Percentiles rank a stretch among this genome's conserved stretches.
These are phyloP conservation scores for Pythium phragmiticola DNA, from an alignment of 352 stramenopile genomes.

Conservation along the genomic window DNA sequence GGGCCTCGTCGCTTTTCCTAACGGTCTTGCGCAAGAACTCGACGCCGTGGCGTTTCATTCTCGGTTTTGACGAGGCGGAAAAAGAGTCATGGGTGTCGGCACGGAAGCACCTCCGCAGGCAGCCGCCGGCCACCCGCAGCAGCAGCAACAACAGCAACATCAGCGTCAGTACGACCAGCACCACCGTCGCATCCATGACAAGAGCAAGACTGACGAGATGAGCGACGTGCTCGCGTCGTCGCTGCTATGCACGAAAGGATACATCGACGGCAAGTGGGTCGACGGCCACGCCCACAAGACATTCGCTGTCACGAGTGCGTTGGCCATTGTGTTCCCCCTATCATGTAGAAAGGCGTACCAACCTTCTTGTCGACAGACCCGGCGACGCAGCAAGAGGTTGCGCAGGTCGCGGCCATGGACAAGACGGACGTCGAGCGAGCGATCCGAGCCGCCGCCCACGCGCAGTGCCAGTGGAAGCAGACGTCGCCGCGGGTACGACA, in stretches of 20 bases:
- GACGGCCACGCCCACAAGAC: conserved; percentile 46
- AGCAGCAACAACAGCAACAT: conserved; percentile 8
- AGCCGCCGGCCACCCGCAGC: neutral
- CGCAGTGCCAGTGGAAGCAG: conserved; percentile 66
- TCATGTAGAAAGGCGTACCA: neutral
- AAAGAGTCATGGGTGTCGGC: conserved; percentile 6
- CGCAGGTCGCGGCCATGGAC: conserved; percentile 64
- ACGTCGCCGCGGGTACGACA: conserved; percentile 44
- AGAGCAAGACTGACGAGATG: neutral
- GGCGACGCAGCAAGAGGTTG: conserved; percentile 68
- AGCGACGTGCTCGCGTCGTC: conserved; percentile 48
- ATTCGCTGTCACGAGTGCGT: conserved; percentile 55
- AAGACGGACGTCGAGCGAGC: conserved; percentile 61
- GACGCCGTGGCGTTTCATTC: neutral
- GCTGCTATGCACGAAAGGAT: conserved; percentile 64
- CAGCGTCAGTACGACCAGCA: conserved; percentile 12
- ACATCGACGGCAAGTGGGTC: conserved; percentile 75
- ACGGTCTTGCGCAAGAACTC: neutral
- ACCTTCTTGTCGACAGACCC: conserved; percentile 39
- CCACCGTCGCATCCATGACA: conserved; percentile 10
- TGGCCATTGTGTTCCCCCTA: neutral
- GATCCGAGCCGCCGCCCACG: conserved; percentile 59
- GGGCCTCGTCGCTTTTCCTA: conserved; percentile 1
- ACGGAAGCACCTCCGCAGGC: neutral
- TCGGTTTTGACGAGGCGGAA: neutral